phyloP scores from a whole-genome alignment of 2,329 filamentous ascomycete species.

The Lachnellula willkommii region DNA sequence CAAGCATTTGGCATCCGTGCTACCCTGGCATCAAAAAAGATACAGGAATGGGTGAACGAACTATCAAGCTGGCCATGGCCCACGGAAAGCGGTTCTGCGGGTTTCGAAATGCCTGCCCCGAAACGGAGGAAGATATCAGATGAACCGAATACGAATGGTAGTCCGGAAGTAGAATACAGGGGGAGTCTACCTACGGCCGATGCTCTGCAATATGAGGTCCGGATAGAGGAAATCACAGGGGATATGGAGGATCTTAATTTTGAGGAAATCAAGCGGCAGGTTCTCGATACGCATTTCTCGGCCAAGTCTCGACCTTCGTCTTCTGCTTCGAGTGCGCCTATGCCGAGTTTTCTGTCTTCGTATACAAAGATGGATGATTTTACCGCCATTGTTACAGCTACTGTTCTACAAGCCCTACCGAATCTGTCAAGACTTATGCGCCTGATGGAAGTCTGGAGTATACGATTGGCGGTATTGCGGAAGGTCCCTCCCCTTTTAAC shows the following conservation, averaged over 20 bases:
- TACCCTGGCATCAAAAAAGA: slow-evolving; percentile 63
- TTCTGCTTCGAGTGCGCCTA: slow-evolving; percentile 39
- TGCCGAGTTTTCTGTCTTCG: slow-evolving; percentile 40
- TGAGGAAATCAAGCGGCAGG: slow-evolving; percentile 84
- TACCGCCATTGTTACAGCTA: slow-evolving; percentile 83
- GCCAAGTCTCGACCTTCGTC: slow-evolving; percentile 50
- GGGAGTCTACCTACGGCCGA: slow-evolving; percentile 64
- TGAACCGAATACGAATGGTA: slow-evolving; percentile 1
- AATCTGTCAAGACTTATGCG: slow-evolving; percentile 68
- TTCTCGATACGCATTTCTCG: slow-evolving; percentile 73
- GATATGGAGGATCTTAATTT: slow-evolving; percentile 67
- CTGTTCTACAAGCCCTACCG: slow-evolving; percentile 82
- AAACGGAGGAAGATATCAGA: slow-evolving; percentile 38
- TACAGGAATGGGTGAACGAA: slow-evolving; percentile 72
- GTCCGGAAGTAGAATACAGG: slow-evolving; percentile 19
- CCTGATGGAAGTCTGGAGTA: slow-evolving; percentile 72
- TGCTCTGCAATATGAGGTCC: slow-evolving; percentile 62
- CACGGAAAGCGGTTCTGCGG: slow-evolving; percentile 46
- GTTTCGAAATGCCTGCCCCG: slow-evolving; percentile 46
- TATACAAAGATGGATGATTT: slow-evolving; percentile 81
- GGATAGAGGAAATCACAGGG: slow-evolving; percentile 67
- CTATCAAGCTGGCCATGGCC: slow-evolving; percentile 58
- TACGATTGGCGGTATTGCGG: slow-evolving; percentile 68
- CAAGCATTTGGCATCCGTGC: slow-evolving; percentile 67
- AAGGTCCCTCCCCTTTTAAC: slow-evolving; percentile 65